A percentile compares a stretch with the other conserved stretches of the same genome.
Conservation (phyloP, 495 filamentous ascomycete genomes). For the Penicillium diatomitis region DNA sequence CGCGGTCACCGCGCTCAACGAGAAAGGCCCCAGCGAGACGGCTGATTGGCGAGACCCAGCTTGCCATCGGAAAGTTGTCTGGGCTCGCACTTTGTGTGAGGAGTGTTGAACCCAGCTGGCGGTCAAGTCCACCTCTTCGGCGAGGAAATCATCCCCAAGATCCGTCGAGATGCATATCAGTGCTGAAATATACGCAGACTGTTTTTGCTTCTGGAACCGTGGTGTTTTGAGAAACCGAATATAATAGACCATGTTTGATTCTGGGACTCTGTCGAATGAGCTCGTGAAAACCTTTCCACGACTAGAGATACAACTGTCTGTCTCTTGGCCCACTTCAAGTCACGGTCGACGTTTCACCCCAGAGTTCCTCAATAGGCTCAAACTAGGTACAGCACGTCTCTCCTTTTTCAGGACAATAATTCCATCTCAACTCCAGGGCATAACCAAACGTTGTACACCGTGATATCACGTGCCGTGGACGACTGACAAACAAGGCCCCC, state of each 20-base stretch:
- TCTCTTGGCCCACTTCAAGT: no score
- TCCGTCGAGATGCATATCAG: constrained; percentile 83
- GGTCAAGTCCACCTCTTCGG: constrained; percentile 48
- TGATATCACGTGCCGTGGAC: constrained; percentile 13
- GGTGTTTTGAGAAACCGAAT: constrained; percentile 67
- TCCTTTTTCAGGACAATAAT: background rate
- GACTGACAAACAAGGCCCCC: constrained; percentile 14
- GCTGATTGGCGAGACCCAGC: constrained; percentile 43
- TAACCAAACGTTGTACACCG: background rate
- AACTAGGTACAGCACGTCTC: background rate
- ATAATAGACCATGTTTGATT: constrained; percentile 54
- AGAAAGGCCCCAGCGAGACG: constrained; percentile 28
- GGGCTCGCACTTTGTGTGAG: constrained; percentile 30
- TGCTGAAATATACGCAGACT: constrained; percentile 33
- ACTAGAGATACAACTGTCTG: no score
- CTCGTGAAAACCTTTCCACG: no score
- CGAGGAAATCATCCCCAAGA: constrained; percentile 77
- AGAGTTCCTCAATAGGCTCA: background rate
- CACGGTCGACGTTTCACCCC: no score
- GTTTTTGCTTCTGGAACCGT: constrained; percentile 32
- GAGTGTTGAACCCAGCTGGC: constrained; percentile 27
- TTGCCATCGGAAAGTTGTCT: constrained; percentile 42
- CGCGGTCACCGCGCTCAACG: constrained; percentile 13
- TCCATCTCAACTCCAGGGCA: no score
- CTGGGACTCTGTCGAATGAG: no score